phyloP scores from a whole-genome alignment of 306 rosid genomes.

The Cercis canadensis region DNA sequence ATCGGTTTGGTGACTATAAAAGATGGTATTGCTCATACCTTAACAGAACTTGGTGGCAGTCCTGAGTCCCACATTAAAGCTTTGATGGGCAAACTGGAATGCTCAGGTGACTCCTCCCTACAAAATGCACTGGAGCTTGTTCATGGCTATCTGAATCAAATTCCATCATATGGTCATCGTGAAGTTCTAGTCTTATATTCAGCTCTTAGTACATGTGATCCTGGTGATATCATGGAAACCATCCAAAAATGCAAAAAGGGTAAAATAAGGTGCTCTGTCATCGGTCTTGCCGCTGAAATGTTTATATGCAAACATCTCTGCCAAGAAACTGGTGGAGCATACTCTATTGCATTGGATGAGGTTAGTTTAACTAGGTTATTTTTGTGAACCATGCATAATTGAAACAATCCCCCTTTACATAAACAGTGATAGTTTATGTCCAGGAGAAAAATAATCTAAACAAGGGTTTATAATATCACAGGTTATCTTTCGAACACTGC shows the following conservation, averaged over 20 bases:
- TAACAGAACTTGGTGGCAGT: constrained; percentile 96
- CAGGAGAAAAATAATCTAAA: constrained; percentile 5
- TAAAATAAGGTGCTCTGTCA: constrained; percentile 94
- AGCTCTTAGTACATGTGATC: constrained; percentile 90
- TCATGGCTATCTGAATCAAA: constrained; percentile 74
- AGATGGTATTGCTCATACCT: constrained; percentile 81
- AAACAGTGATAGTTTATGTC: constrained; percentile 10
- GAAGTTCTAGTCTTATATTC: constrained; percentile 89
- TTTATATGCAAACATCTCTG: constrained; percentile 89
- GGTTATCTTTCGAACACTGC: background rate
- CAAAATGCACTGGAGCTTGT: constrained; percentile 95
- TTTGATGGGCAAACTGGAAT: constrained; percentile 90
- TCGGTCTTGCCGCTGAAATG: constrained; percentile 95
- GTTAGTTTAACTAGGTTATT: constrained; percentile 52
- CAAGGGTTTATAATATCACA: constrained; percentile 12
- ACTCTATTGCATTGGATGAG: constrained; percentile 87
- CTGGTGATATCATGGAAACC: constrained; percentile 81
- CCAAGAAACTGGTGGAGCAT: constrained; percentile 93
- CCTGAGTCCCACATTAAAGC: constrained; percentile 92
- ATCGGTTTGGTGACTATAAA: constrained; percentile 81
- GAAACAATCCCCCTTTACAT: constrained; percentile 10
- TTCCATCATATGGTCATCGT: constrained; percentile 92
- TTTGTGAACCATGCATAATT: background rate
- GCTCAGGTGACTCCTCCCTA: constrained; percentile 93
- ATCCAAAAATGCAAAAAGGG: constrained; percentile 85